Base-by-base conservation (phyloP, 805 yeast species). In the Wickerhamiella australiensis region DNA sequence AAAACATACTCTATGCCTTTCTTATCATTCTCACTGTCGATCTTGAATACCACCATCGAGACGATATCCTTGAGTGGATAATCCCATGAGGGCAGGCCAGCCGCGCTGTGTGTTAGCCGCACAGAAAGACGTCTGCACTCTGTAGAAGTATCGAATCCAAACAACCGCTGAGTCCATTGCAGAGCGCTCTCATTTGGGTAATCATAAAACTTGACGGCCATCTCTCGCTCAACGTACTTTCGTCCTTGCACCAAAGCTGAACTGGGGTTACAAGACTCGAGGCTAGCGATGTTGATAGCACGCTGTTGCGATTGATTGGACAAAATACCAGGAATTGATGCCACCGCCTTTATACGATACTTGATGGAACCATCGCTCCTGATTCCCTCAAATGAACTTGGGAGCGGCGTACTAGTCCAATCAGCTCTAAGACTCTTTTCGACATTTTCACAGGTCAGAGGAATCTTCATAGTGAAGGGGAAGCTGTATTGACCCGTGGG, bases 11-110 rank as follows among this genome's bases (percentile, higher is more conserved):
- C 42, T 6, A 25, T 2, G 3, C 26, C 26, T 17, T 45, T 45
- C n/a, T 45, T 45, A 6, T 20, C 37, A 17, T 22, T 20, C 2
- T 23, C 47, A 15, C 8, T 8, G 12, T 33, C 41, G 8, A 25
- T 18, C 35, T 35, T 45, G 35, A 9, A 35, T 8, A 45, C 41
- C 15, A 11, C n/a, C 11, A 45, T 33, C 33, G 41, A 22, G 17
- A 27, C 47, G 12, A 45, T 25, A 3, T 45, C 11, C 17, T 15
- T 13, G 13, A 45, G 42, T 9, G 47, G 41, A 8, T 35, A n/a
- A n/a, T 45, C 47, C 22, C 20, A n/a, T 4, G 47, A 37, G 2
- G 47, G 47, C 21, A 45, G 36, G 3, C 47, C 47, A 3, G 21
- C 41, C 8, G 40, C 47, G 17, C 35, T 35, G 27, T 45, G 47